Conservation (phyloP, 768 basidiomycete species). For the Lactifluus hygrophoroides region DNA sequence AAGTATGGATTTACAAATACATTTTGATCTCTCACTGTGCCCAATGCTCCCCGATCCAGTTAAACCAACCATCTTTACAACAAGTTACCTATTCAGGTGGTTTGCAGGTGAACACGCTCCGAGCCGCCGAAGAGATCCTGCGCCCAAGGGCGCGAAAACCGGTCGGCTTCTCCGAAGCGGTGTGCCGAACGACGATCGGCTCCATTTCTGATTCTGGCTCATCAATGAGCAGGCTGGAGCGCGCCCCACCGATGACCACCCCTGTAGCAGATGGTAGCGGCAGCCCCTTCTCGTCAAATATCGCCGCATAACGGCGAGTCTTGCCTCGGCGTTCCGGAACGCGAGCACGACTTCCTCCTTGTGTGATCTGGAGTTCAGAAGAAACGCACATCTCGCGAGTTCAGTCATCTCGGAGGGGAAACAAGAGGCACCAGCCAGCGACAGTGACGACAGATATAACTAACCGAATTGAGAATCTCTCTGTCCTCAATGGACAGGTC, state of each 20-base stretch:
- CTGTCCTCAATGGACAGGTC: conserved; percentile 1
- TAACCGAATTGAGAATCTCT: conserved; percentile 8
- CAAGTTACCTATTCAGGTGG: conserved; percentile 1
- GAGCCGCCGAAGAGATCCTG: conserved; percentile 12
- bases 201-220: conserved; percentile 2
- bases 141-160: conserved; percentile 12
- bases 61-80: not conserved
- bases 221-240: conserved; percentile 7
- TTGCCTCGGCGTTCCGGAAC: conserved; percentile 13
- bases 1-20: conserved; percentile 10
- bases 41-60: not conserved
- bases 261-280: conserved; percentile 17
- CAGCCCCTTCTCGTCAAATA: conserved; percentile 17
- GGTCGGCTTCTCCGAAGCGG: conserved; percentile 1
- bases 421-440: no score
- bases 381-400: no score
- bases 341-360: conserved; percentile 6
- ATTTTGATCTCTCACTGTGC: conserved; percentile 3
- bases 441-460: not conserved
- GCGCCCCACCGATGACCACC: conserved; percentile 8
- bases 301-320: conserved; percentile 17
- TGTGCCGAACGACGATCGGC: conserved; percentile 6
- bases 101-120: conserved; percentile 12
- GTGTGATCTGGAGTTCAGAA: conserved; percentile 1
- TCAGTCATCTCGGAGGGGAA: no score